Evolutionary conservation across 1,284 basidiomycete species (phyloP).

Genomic region (Volvariella volvacea): DNA sequence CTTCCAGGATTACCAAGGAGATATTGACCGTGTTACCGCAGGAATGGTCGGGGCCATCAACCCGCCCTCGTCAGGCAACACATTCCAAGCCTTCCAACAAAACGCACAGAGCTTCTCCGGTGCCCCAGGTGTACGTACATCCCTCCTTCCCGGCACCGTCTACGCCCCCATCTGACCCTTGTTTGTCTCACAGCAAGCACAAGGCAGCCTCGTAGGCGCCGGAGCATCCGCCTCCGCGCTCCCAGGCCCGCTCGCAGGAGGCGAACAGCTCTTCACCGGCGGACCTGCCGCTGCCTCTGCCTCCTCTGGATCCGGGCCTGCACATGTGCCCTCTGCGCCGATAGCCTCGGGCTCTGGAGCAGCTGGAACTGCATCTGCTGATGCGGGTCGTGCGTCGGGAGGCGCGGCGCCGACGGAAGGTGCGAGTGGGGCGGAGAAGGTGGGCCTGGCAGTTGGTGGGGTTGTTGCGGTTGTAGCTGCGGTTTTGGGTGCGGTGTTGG

Average conservation of each 20-base stretch:
- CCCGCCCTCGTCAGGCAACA: slow-evolving; percentile 39
- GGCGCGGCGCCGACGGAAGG: no score
- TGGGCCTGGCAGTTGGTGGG: no score
- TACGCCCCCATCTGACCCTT: background rate
- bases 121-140: slow-evolving; percentile 22
- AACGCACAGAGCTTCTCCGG: slow-evolving; percentile 16
- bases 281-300: slow-evolving; percentile 15
- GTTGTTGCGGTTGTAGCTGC: no score
- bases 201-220: slow-evolving; percentile 32
- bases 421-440: no score
- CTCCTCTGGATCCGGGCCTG: no score
- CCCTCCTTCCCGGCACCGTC: no score
- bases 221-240: slow-evolving; percentile 37
- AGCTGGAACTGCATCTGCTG: no score
- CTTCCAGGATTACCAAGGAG: background rate
- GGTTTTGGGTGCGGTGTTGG: no score
- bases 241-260: slow-evolving; percentile 30
- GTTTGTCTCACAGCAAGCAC: slow-evolving; percentile 24
- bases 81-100: slow-evolving; percentile 34
- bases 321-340: no score
- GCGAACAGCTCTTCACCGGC: slow-evolving; percentile 20
- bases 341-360: no score
- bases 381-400: no score
- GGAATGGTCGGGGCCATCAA: slow-evolving; percentile 51
- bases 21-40: slow-evolving; percentile 4